phyloP scores from a whole-genome alignment of 106 monocot genomes.

The Gastrodia elata region DNA sequence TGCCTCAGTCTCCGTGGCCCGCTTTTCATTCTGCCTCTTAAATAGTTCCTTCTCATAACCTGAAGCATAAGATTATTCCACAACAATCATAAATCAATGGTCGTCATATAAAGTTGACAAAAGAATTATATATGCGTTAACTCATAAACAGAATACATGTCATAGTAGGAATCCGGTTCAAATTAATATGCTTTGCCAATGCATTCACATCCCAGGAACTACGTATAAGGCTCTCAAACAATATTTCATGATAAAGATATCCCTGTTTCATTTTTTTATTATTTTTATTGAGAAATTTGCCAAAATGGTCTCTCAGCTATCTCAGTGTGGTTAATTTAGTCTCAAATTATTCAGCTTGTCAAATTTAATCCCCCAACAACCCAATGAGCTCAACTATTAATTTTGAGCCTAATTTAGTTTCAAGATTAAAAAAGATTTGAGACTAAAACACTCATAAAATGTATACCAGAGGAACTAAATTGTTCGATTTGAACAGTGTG shows the following conservation, averaged over 20 bases:
- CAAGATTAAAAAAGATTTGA: no score
- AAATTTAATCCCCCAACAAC: no score
- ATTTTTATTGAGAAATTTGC: no score
- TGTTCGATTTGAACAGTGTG: no score
- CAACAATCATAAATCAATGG: background rate
- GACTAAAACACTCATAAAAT: no score
- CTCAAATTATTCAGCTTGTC: no score
- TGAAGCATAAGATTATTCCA: conserved; percentile 7
- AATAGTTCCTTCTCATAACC: conserved; percentile 82
- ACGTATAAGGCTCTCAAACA: background rate
- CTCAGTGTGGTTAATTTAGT: no score
- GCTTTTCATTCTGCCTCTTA: conserved; percentile 70
- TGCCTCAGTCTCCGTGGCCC: conserved; percentile 61
- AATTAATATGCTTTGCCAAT: background rate
- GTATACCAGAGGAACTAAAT: no score
- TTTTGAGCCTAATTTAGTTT: no score
- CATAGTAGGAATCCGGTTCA: background rate
- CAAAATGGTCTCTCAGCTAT: no score
- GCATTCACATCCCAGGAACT: background rate
- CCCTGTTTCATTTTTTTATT: no score
- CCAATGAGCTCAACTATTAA: no score
- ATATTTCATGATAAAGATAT: background rate
- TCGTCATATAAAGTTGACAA: background rate
- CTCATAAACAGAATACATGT: background rate
- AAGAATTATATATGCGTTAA: background rate